Evolutionary conservation across 192 early-diverging fungal species (phyloP).

Genomic region (Mortierella hygrophila): DNA sequence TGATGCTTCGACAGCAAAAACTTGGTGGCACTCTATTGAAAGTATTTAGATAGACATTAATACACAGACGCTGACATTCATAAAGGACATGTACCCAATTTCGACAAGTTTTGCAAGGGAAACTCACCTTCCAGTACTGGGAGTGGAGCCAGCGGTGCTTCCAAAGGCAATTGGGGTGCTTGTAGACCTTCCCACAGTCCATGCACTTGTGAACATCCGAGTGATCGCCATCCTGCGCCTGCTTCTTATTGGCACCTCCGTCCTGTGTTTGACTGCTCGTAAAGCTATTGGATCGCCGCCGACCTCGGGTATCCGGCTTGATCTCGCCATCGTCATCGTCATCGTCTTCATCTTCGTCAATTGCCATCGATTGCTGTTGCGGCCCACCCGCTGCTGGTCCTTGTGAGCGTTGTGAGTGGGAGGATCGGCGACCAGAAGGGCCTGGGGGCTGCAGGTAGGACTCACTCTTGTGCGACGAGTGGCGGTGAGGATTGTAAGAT

Average conservation of each 20-base stretch:
- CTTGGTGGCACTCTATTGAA: slow-evolving; percentile 52
- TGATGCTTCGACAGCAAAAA: slow-evolving; percentile 76
- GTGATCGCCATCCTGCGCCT: background rate
- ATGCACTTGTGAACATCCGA: slow-evolving; percentile 44
- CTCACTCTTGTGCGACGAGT: background rate
- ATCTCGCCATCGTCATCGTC: slow-evolving; percentile 53
- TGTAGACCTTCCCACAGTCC: slow-evolving; percentile 53
- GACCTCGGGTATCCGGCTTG: slow-evolving; percentile 19
- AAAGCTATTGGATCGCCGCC: slow-evolving; percentile 2
- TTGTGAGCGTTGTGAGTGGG: background rate
- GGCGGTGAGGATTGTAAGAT: background rate
- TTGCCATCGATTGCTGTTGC: slow-evolving; percentile 12
- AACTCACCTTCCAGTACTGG: slow-evolving; percentile 68
- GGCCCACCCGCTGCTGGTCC: slow-evolving; percentile 6
- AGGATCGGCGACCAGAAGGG: background rate
- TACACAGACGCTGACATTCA: background rate
- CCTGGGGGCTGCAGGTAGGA: background rate
- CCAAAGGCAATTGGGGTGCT: slow-evolving; percentile 54
- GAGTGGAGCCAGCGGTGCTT: slow-evolving; percentile 82
- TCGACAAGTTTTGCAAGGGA: background rate
- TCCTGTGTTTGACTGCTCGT: background rate
- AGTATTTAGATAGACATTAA: background rate
- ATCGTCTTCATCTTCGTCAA: slow-evolving; percentile 43
- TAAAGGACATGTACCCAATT: background rate
- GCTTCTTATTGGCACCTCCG: slow-evolving; percentile 13